Percentiles rank a stretch among this genome's conserved stretches.
phyloP scores from a whole-genome alignment of 2,329 filamentous ascomycete species.

The Aspergillus aculeatus region DNA sequence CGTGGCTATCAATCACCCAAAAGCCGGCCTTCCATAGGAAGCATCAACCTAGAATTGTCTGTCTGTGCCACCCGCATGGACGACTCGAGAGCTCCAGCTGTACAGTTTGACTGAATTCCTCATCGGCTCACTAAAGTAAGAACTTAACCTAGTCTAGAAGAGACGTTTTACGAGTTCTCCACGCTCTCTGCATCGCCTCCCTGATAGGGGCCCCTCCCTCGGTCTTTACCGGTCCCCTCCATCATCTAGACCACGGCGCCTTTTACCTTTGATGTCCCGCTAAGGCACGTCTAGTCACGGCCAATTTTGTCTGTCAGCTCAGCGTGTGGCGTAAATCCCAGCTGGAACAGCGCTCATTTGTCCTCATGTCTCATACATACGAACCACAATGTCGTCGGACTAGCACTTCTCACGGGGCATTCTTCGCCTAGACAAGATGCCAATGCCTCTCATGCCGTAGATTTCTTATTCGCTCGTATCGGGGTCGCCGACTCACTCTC shows the following conservation, averaged over 20 bases:
- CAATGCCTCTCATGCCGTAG: constrained; percentile 1
- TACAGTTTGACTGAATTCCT: background rate
- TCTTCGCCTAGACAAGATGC: constrained; percentile 3
- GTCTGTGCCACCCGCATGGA: background rate
- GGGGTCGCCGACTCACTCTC: constrained; percentile 2
- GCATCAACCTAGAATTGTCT: background rate
- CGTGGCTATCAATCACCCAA: background rate
- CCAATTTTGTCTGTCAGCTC: constrained; percentile 1
- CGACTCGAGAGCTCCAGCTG: background rate
- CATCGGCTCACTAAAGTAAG: background rate
- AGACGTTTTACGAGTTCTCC: background rate
- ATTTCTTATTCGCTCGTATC: constrained; percentile 1
- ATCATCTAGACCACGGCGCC: background rate
- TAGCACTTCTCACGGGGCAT: constrained; percentile 1
- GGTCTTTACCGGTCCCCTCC: background rate
- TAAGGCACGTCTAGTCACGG: constrained; percentile 1
- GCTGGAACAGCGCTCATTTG: background rate
- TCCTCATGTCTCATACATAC: constrained; percentile 4
- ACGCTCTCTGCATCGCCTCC: background rate
- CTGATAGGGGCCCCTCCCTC: background rate
- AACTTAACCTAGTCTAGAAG: background rate
- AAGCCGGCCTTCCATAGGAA: background rate
- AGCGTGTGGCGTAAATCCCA: constrained; percentile 1
- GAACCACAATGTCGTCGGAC: constrained; percentile 3
- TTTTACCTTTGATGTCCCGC: background rate